Evolutionary conservation across 2,329 filamentous ascomycete genomes (phyloP), one percentile per base, ranked within the genome.

Genomic region (Neofusicoccum cordaticola): DNA sequence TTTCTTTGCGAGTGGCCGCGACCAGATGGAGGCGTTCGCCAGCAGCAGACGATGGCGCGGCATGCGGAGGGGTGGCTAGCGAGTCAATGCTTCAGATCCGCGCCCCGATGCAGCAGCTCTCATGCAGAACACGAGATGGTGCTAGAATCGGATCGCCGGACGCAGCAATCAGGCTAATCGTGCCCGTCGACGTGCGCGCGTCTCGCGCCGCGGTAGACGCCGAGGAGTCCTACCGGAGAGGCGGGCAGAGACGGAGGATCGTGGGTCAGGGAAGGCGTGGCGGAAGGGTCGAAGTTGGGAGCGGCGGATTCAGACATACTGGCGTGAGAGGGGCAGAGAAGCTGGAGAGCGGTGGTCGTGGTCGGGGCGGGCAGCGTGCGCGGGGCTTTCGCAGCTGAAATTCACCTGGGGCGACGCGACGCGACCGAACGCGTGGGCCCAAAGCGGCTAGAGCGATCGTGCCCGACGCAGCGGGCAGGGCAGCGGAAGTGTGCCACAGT

Each of bases 1-100:
- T 35, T 12, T 50, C 39, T 9, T 34, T 81, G 76, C 41, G 13
- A 47, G 37, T 34, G 27, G 42, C 22, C 31, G n/a, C 34, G n/a
- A 35, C 17, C 39, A 57, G 9, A 19, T 35, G 53, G 53, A 17
- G 34, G 53, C 19, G 19, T 57, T 17, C 53, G 39, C 53, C 53
- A 44, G 39, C 53, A 44, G 56, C n/a, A 17, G 41, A 12, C 41
- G 27, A 47, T 12, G 11, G 41, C 41, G 41, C 41, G 41, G 41
- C 41, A 34, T 7, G 9, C 19, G 12, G 22, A 44, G 22, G 22
- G 12, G 15, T 41, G 56, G 35, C 41, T 31, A 44, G 42, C 15
- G 31, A 58, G 41, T 34, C n/a, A 58, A 37, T 45, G 52, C n/a
- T 35, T 35, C 27, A 22, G 22, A 22, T 22, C 22, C 22, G 22